A percentile compares a stretch with the other conserved stretches of the same genome.
phyloP scores from a whole-genome alignment of 768 basidiomycete genomes.

The Amanita fuliginea region DNA sequence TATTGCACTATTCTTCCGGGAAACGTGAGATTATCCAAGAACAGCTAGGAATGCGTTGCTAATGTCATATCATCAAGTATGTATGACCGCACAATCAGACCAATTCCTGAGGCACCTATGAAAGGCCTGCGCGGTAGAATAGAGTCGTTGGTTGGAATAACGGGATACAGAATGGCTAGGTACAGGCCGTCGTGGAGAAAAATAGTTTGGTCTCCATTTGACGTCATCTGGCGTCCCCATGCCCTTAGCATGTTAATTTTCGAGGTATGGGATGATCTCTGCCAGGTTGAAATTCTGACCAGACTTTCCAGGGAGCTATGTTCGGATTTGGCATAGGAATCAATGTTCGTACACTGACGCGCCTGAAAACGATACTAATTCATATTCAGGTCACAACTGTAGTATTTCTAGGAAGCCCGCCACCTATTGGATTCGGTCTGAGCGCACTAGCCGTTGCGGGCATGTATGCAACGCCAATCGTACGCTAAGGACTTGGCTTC shows the following conservation, averaged over 20 bases:
- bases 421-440: conserved; percentile 45
- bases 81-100: conserved; percentile 48
- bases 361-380: background rate
- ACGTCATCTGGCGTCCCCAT: conserved; percentile 55
- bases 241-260: conserved; percentile 38
- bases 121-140: conserved; percentile 38
- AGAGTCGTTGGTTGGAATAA: conserved; percentile 53
- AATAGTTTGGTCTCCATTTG: conserved; percentile 32
- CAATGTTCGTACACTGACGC: conserved; percentile 25
- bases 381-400: conserved; percentile 47
- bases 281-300: background rate
- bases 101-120: conserved; percentile 31
- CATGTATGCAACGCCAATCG: conserved; percentile 45
- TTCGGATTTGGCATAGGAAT: conserved; percentile 62
- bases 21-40: conserved; percentile 35
- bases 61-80: conserved; percentile 25
- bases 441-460: conserved; percentile 39
- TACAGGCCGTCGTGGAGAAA: conserved; percentile 41
- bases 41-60: conserved; percentile 2
- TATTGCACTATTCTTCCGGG: conserved; percentile 51
- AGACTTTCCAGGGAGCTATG: conserved; percentile 28
- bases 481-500: conserved; percentile 14
- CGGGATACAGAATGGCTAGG: conserved; percentile 45
- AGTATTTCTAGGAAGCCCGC: conserved; percentile 48
- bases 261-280: conserved; percentile 24